These are phyloP conservation scores for Diaporthe sp. DNA, from an alignment of 2,329 filamentous ascomycete genomes.

Conservation along the genomic window DNA sequence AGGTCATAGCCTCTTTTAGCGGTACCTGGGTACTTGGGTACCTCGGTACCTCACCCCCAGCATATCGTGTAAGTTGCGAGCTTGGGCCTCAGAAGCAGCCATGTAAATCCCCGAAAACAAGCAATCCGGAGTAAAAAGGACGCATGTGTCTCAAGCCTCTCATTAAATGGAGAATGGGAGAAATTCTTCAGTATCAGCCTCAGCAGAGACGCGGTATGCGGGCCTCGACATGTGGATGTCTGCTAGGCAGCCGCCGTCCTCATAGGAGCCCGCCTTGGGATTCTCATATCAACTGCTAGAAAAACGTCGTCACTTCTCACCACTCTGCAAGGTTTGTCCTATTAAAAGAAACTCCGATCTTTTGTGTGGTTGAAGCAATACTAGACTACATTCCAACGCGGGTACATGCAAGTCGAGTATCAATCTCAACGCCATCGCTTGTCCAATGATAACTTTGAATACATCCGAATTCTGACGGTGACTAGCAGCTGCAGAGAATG, in stretches of 20 bases:
- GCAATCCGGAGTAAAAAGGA: too few species aligned
- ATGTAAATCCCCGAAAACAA: neutral
- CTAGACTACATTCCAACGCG: neutral
- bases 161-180: neutral
- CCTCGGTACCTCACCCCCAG: neutral
- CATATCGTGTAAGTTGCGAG: neutral
- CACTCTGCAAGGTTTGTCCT: neutral
- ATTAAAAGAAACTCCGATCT: too few species aligned
- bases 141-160: neutral
- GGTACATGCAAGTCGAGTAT: neutral
- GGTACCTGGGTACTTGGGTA: neutral
- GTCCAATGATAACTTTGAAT: neutral
- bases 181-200: neutral
- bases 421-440: neutral
- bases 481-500: neutral
- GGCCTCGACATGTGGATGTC: neutral
- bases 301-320: neutral
- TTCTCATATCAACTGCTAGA: neutral
- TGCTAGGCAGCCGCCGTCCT: neutral
- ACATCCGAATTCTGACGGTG: neutral
- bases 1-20: conserved; percentile 2
- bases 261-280: neutral
- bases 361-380: neutral
- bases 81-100: neutral
- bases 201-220: neutral